Percentiles rank a stretch among this genome's conserved stretches.
Conservation (phyloP, 179 eudicot genomes). For the Silene coronaria region DNA sequence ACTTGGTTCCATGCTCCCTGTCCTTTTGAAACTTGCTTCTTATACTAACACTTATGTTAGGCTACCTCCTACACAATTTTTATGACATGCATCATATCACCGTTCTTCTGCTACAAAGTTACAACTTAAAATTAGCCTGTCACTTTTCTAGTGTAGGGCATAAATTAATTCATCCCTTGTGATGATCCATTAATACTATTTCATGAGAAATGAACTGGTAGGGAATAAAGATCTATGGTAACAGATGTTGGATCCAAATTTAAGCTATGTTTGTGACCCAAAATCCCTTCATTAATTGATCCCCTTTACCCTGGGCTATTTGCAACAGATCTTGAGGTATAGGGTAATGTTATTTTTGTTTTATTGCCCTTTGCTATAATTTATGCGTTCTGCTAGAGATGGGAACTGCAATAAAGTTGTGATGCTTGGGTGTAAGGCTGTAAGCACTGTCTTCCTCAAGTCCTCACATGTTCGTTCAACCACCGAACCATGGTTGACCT, state of each 20-base stretch:
- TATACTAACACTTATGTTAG: too few relatives aligned
- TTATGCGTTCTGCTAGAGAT: not conserved
- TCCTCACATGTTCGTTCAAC: too few relatives aligned
- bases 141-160: not conserved
- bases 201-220: not conserved
- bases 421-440: not conserved
- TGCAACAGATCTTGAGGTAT: too few relatives aligned
- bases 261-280: not conserved
- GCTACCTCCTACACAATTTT: too few relatives aligned
- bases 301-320: too few relatives aligned
- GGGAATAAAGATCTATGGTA: not conserved
- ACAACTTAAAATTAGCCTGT: not conserved
- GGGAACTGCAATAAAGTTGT: not conserved
- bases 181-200: not conserved
- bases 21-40: too few relatives aligned
- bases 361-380: not conserved
- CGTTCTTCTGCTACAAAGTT: too few relatives aligned
- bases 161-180: not conserved
- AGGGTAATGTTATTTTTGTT: not conserved
- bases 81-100: too few relatives aligned
- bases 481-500: too few relatives aligned
- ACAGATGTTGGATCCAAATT: not conserved
- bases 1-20: too few relatives aligned
- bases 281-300: not conserved
- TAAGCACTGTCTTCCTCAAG: not conserved